Evolutionary conservation across 225 moss, liverwort and hornwort genomes (phyloP), one percentile per base, ranked within the genome.

Genomic region (Thuidium tamariscinum): DNA sequence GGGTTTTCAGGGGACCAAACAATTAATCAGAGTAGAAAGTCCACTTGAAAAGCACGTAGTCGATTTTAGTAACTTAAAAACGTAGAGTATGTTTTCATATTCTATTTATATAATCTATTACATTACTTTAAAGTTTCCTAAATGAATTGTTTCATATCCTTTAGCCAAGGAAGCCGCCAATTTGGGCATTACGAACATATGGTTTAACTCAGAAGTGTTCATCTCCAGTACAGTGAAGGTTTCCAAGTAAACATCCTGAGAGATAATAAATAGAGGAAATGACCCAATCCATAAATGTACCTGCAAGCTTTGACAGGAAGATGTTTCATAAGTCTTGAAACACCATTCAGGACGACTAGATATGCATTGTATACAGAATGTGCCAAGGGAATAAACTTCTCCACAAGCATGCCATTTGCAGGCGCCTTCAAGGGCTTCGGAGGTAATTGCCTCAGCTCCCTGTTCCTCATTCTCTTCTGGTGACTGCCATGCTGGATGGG

Each of bases 291-390:
- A 65, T n/a, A 22, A 39, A 52, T 14, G 44, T 88, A 97, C 99
- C 97, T 99, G 97, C 99, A 99, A 25, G 96, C 94, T 88, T 89
- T 91, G 30, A 99, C 92, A 7, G 97, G 90, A 44, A 92, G 46
- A 70, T 88, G 85, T 83, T 92, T 91, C 76, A 96, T 54, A 59
- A 99, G 96, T 80, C 90, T 92, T 41, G 90, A 80, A 79, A 96
- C 95, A 68, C 97, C 99, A 82, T 94, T 90, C 72, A 90, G 79
- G 77, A 94, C 75, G 42, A 94, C 89, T 25, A 77, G 89, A 85
- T 93, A 94, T 63, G 97, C 94, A 86, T 89, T 69, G 82, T 96
- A 90, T 30, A 95, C 96, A 20, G 81, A 80, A 80, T 95, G 89
- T 74, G 97, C 97, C 23, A 94, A 59, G 39, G 99, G 96, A 81